phyloP scores from a whole-genome alignment of 2,329 filamentous ascomycete species.

The Fusarium sororula region DNA sequence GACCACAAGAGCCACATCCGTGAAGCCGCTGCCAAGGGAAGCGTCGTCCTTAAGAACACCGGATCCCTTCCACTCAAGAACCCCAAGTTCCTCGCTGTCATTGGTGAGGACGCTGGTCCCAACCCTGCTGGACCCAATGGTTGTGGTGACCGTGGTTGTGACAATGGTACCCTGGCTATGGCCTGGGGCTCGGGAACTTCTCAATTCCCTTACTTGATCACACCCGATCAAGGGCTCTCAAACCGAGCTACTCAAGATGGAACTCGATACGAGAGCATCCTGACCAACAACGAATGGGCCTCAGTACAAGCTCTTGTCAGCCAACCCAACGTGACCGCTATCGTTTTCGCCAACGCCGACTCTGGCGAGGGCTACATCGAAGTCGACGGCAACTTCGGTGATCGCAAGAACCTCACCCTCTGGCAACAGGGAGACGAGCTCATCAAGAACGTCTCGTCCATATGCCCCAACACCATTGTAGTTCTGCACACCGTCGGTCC shows the following conservation, averaged over 20 bases:
- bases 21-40: slow-evolving; percentile 79
- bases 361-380: slow-evolving; percentile 87
- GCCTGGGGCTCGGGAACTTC: slow-evolving; percentile 81
- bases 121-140: slow-evolving; percentile 81
- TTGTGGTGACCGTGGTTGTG: slow-evolving; percentile 73
- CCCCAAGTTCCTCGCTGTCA: slow-evolving; percentile 77
- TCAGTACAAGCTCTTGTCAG: slow-evolving; percentile 60
- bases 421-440: slow-evolving; percentile 85
- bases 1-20: slow-evolving; percentile 79
- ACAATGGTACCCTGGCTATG: slow-evolving; percentile 73
- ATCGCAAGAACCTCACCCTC: slow-evolving; percentile 90
- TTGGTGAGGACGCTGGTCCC: slow-evolving; percentile 85
- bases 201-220: slow-evolving; percentile 79
- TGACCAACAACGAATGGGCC: slow-evolving; percentile 70
- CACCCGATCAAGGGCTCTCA: slow-evolving; percentile 76
- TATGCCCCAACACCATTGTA: slow-evolving; percentile 90
- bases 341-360: slow-evolving; percentile 91
- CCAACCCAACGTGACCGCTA: slow-evolving; percentile 72
- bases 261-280: slow-evolving; percentile 70
- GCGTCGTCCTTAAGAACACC: slow-evolving; percentile 89
- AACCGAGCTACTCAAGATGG: slow-evolving; percentile 68
- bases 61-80: slow-evolving; percentile 79
- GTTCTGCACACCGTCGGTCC: slow-evolving; percentile 88
- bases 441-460: slow-evolving; percentile 79
- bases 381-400: slow-evolving; percentile 84